Evolutionary conservation across 805 yeast genomes (phyloP), one percentile per base, ranked within the genome.

Genomic region (Blastobotrys attinorum): DNA sequence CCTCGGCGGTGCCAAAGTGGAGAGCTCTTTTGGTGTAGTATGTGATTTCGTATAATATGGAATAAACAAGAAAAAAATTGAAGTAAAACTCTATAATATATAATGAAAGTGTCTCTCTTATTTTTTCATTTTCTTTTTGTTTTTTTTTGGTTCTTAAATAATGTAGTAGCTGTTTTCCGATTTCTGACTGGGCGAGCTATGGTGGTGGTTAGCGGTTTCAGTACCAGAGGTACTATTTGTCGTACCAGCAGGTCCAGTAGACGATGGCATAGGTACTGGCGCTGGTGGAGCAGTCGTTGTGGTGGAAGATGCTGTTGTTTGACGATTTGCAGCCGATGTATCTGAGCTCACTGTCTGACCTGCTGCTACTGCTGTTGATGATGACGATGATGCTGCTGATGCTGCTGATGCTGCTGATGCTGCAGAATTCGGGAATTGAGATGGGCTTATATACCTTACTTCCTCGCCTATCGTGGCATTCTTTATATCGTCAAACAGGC

Each of bases 391-490:
- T 22, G 44, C 21, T 18, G 45, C 11, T 22, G 6, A 8, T 43
- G 39, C 20, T 37, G 31, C n/a, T 25, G 32, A 21, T 16, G 15
- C 16, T 27, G 21, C 40, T 17, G 3, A 8, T 15, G 16, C 13
- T 3, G 8, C 13, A 35, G 35, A 11, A 27, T 11, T 22, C 21
- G 34, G 16, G 35, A 35, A n/a, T n/a, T 6, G 32, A 29, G 32
- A 17, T 29, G n/a, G n/a, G n/a, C n/a, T n/a, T n/a, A n/a, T n/a
- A n/a, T n/a, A n/a, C n/a, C n/a, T n/a, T n/a, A n/a, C n/a, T 20
- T 50, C 59, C 21, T 55, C 60, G 1, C 66, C 66, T 41, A 62
- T 48, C 1, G 66, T 58, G 3, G 59, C 65, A 16, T 57, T 61
- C 39, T 54, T 47, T 4, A 62, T 62, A 33, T 62, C 66, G 13